These are phyloP conservation scores for Acacia confusa DNA, from an alignment of 306 rosid species.

Conservation along the genomic window DNA sequence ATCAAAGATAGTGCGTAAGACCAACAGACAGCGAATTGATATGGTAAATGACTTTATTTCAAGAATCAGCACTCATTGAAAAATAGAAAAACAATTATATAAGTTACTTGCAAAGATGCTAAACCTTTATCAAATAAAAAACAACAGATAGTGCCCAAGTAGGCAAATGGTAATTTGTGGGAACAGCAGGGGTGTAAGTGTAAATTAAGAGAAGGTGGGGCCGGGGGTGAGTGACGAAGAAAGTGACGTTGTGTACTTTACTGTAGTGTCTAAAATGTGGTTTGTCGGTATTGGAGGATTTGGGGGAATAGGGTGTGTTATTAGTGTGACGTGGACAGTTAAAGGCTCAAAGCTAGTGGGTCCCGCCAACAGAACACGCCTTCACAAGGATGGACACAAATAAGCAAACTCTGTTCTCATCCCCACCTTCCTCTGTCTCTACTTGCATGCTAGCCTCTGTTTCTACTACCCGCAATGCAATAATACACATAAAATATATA, in stretches of 20 bases:
- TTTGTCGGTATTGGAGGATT: background rate
- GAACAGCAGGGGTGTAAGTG: background rate
- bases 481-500: no score
- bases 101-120: no score
- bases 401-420: background rate
- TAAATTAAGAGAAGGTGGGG: background rate
- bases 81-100: no score
- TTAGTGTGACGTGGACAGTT: background rate
- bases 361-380: background rate
- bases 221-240: background rate
- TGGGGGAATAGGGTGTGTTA: background rate
- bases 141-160: no score
- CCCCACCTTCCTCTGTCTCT: background rate
- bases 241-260: background rate
- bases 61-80: no score
- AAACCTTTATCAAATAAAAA: no score
- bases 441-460: background rate
- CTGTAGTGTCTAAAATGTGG: no score
- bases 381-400: background rate
- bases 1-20: no score
- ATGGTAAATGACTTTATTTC: no score
- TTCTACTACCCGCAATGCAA: background rate
- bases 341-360: background rate
- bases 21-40: no score
- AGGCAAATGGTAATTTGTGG: background rate